Evolutionary conservation across 176 grass and related monocot species (phyloP).

Genomic region (Rhynchospora breviuscula): DNA sequence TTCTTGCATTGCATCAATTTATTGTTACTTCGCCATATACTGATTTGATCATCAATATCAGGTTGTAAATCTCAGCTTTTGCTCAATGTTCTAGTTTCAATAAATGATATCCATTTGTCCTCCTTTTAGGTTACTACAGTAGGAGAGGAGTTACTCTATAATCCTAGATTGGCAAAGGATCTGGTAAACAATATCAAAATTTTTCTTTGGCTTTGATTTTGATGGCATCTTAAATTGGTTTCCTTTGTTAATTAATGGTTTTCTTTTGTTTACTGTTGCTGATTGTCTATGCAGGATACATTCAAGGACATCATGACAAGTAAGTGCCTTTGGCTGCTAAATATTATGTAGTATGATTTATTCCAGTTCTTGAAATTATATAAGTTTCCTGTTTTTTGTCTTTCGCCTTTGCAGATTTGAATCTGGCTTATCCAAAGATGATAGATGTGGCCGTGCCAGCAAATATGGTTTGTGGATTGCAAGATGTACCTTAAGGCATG

Average conservation of each 20-base stretch:
- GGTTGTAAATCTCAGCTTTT: not conserved
- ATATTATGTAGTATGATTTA: not conserved
- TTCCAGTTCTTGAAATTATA: not conserved
- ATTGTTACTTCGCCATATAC: not conserved
- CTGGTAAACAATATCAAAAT: conserved; percentile 38
- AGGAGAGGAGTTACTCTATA: conserved; percentile 80
- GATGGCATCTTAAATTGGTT: not conserved
- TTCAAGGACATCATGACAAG: conserved; percentile 86
- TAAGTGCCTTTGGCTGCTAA: conserved; percentile 28
- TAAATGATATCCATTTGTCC: conserved; percentile 1
- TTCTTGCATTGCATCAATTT: not conserved
- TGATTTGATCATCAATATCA: not conserved
- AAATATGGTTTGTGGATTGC: conserved; percentile 77
- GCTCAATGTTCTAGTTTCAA: not conserved
- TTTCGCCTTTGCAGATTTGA: conserved; percentile 56
- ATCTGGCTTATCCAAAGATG: conserved; percentile 85
- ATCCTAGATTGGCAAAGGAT: conserved; percentile 78
- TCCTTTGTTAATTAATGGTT: conserved; percentile 13
- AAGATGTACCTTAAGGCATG: conserved; percentile 56
- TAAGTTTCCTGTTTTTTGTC: conserved; percentile 11
- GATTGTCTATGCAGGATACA: conserved; percentile 50
- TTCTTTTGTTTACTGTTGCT: conserved; percentile 4
- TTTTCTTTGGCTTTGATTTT: not conserved
- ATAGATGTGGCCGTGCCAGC: conserved; percentile 76
- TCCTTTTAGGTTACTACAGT: conserved; percentile 75